Evolutionary conservation across 805 yeast species (phyloP).

Genomic region (Pichia deserticola): DNA sequence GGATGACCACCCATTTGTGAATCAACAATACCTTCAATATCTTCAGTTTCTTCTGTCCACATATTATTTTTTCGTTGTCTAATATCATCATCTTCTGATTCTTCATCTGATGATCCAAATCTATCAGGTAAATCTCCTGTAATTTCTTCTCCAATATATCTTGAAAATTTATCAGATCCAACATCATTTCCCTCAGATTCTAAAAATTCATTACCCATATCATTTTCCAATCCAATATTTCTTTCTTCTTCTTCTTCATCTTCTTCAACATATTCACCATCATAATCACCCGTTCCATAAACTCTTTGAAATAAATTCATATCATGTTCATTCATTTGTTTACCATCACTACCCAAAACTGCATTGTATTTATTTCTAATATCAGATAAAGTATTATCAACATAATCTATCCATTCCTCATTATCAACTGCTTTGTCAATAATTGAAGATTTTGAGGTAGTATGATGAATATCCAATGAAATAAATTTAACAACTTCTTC

Average conservation of each 20-base stretch:
- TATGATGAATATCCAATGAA: slow-evolving; percentile 54
- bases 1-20: slow-evolving; percentile 30
- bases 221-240: slow-evolving; percentile 1
- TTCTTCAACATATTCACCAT: slow-evolving; percentile 16
- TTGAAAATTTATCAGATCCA: slow-evolving; percentile 50
- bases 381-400: slow-evolving; percentile 72
- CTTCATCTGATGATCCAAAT: slow-evolving; percentile 49
- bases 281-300: slow-evolving; percentile 20
- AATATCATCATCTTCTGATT: slow-evolving; percentile 43
- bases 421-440: slow-evolving; percentile 35
- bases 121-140: slow-evolving; percentile 43
- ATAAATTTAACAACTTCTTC: slow-evolving; percentile 92
- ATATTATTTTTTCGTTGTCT: not conserved
- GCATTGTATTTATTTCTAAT: slow-evolving; percentile 93
- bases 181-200: slow-evolving; percentile 19
- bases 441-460: slow-evolving; percentile 41
- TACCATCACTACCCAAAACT: slow-evolving; percentile 57
- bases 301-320: slow-evolving; percentile 24
- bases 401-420: slow-evolving; percentile 44
- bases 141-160: slow-evolving; percentile 72
- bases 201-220: slow-evolving; percentile 16
- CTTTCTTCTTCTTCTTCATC: slow-evolving; percentile 18
- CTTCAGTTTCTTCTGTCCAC: slow-evolving; percentile 5
- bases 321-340: slow-evolving; percentile 32
- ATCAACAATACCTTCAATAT: slow-evolving; percentile 12